Conservation (phyloP, 768 basidiomycete species). For the Mycena epipterygia region DNA sequence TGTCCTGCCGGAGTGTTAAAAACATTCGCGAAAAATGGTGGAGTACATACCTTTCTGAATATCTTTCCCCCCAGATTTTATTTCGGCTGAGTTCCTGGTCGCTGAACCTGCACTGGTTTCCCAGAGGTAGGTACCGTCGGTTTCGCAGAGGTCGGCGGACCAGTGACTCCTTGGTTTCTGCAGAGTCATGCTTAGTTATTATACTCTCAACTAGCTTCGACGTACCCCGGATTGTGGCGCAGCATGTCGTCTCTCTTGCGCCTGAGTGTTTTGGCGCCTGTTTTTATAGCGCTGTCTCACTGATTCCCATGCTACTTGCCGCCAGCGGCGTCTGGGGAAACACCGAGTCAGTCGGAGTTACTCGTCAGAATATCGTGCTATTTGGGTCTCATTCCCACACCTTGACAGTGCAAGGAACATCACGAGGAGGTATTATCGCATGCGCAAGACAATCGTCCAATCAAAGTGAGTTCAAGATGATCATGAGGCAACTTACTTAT, state of each 20-base stretch:
- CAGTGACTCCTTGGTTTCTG: slow-evolving; percentile 21
- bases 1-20: slow-evolving; percentile 2
- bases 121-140: slow-evolving; percentile 5
- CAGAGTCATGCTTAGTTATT: slow-evolving; percentile 12
- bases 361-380: slow-evolving; percentile 16
- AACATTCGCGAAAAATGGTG: slow-evolving; percentile 15
- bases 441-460: slow-evolving; percentile 19
- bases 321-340: slow-evolving; percentile 15
- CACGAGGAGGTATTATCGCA: slow-evolving; percentile 13
- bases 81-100: slow-evolving; percentile 16
- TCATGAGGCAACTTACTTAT: slow-evolving; percentile 4
- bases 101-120: slow-evolving; percentile 13
- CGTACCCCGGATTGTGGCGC: slow-evolving; percentile 15
- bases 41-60: slow-evolving; percentile 12
- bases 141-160: slow-evolving; percentile 12
- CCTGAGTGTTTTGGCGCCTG: slow-evolving; percentile 21
- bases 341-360: slow-evolving; percentile 7
- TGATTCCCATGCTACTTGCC: slow-evolving; percentile 7
- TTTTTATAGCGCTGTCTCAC: slow-evolving; percentile 15
- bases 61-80: slow-evolving; percentile 7
- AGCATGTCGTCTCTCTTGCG: slow-evolving; percentile 6
- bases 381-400: slow-evolving; percentile 12
- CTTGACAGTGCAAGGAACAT: slow-evolving; percentile 2
- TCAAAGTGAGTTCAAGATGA: slow-evolving; percentile 17
- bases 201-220: slow-evolving; percentile 16